Evolutionary conservation across 257 asterid species (phyloP).

Genomic region (Rauvolfia tetraphylla): DNA sequence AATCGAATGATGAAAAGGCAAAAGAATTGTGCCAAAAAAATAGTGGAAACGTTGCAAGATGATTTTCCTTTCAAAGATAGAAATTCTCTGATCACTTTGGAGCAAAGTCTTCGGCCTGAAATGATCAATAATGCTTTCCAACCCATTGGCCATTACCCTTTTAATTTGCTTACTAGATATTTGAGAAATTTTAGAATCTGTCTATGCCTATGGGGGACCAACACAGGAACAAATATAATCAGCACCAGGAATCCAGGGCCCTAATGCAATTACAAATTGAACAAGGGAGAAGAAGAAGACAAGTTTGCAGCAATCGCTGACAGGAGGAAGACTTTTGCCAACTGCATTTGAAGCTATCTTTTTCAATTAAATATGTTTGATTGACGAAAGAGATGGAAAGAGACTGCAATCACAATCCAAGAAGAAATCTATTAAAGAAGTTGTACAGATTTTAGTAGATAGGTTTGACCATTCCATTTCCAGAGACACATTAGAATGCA

Average conservation of each 20-base stretch:
- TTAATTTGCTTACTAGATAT: neutral
- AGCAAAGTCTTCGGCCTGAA: neutral
- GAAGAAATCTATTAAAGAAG: constrained; percentile 16
- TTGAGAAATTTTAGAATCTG: constrained; percentile 8
- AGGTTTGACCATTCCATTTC: constrained; percentile 36
- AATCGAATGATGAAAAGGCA: neutral
- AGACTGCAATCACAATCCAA: constrained; percentile 22
- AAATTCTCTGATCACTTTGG: constrained; percentile 8
- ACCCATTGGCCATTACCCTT: constrained; percentile 3
- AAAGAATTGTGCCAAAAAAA: neutral
- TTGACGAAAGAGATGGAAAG: constrained; percentile 21
- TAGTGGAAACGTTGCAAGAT: neutral
- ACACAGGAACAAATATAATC: constrained; percentile 1
- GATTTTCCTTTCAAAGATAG: neutral
- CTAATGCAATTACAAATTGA: neutral
- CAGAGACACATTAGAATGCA: neutral
- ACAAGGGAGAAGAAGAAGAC: constrained; percentile 12
- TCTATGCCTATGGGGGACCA: constrained; percentile 12
- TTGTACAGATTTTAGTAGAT: constrained; percentile 3
- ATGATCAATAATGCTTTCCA: constrained; percentile 20
- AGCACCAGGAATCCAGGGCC: constrained; percentile 12
- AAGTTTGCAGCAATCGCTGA: constrained; percentile 15
- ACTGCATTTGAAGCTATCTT: constrained; percentile 15
- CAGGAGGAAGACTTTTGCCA: constrained; percentile 15
- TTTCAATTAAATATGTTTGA: constrained; percentile 19